phyloP scores from a whole-genome alignment of 2,329 filamentous ascomycete genomes.

The Colletotrichum australisinense region DNA sequence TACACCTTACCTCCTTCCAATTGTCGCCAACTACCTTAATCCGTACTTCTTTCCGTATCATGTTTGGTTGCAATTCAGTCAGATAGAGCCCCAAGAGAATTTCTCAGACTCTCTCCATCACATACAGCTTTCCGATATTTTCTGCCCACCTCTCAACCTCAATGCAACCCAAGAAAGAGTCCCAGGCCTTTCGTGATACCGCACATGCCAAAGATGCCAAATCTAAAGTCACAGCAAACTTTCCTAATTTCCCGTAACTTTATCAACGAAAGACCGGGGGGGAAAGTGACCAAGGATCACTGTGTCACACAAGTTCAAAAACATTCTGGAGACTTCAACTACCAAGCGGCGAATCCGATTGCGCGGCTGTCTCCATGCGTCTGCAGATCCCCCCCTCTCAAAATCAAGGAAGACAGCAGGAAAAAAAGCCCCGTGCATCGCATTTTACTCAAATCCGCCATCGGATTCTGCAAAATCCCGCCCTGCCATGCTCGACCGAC shows the following conservation, averaged over 20 bases:
- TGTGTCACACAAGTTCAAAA: background rate
- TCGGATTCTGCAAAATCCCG: constrained; percentile 32
- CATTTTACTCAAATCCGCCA: constrained; percentile 13
- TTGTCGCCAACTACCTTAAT: background rate
- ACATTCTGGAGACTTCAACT: background rate
- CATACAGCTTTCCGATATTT: background rate
- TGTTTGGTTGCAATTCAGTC: background rate
- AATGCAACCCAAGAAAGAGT: background rate
- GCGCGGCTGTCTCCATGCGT: background rate
- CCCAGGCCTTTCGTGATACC: background rate
- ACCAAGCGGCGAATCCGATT: constrained; percentile 22
- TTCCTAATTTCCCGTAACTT: constrained; percentile 29
- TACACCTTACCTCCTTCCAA: too few species aligned
- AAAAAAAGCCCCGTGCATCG: constrained; percentile 12
- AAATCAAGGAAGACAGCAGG: background rate
- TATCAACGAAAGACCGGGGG: constrained; percentile 3
- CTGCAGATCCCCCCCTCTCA: constrained; percentile 18
- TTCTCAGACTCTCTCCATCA: background rate
- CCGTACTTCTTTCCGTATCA: background rate
- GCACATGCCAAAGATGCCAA: background rate
- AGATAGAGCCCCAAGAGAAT: background rate
- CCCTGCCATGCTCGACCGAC: background rate
- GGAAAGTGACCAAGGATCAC: background rate
- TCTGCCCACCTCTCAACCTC: background rate
- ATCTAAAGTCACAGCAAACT: background rate